Conservation (phyloP, 108 stramenopile species). For the Parmales sp. region DNA sequence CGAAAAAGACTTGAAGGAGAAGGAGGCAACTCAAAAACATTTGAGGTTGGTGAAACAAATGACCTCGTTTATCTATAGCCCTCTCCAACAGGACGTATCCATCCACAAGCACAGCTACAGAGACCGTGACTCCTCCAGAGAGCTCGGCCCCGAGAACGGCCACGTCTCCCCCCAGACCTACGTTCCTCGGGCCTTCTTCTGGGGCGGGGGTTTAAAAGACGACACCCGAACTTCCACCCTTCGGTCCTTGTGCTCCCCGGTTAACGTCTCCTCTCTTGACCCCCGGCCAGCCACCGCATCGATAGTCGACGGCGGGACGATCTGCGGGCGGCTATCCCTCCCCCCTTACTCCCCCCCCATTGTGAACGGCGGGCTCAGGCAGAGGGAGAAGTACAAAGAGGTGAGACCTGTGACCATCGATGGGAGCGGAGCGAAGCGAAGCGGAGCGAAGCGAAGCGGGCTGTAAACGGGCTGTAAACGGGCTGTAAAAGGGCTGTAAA, state of each 20-base stretch:
- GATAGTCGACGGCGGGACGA: background rate
- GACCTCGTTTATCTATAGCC: background rate
- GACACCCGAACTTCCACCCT: background rate
- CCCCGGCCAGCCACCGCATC: background rate
- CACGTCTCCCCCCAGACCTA: background rate
- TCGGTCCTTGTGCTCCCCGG: background rate
- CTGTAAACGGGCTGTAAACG: too few species aligned
- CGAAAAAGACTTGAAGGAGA: background rate
- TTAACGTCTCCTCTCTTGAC: background rate
- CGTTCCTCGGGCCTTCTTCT: background rate
- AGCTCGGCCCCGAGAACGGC: background rate
- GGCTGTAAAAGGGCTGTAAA: too few species aligned
- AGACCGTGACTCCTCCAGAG: background rate
- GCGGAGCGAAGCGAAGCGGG: too few species aligned
- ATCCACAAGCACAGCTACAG: background rate
- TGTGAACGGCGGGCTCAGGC: background rate
- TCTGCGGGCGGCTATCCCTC: background rate
- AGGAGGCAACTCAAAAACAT: background rate
- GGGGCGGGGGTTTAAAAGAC: background rate
- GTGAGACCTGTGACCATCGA: too few species aligned
- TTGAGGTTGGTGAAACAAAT: too few species aligned
- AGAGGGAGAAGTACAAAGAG: background rate
- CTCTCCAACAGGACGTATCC: background rate
- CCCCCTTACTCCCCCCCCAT: background rate
- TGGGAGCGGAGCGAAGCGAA: too few species aligned